These are phyloP conservation scores for Erysiphe pulchra DNA, from an alignment of 2,329 filamentous ascomycete genomes.

Conservation along the genomic window DNA sequence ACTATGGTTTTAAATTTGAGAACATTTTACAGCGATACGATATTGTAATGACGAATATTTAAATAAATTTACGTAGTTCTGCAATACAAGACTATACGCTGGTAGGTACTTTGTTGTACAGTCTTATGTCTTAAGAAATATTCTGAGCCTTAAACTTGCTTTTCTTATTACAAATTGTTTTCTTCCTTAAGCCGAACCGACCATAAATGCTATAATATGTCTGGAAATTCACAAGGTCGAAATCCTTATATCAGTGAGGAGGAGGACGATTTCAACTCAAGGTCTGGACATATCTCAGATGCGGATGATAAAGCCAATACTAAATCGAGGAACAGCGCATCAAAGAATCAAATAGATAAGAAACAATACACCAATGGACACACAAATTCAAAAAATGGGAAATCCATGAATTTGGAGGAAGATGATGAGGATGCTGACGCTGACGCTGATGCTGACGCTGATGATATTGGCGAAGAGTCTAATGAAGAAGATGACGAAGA, in stretches of 20 bases:
- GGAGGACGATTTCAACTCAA: slow-evolving; percentile 76
- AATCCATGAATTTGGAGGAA: slow-evolving; percentile 5
- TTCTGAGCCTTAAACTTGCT: no score
- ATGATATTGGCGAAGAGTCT: slow-evolving; percentile 11
- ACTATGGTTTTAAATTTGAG: no score
- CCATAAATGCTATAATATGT: no score
- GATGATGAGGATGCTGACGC: slow-evolving; percentile 18
- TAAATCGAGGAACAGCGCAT: slow-evolving; percentile 9
- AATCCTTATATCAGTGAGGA: slow-evolving; percentile 34
- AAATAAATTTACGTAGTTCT: no score
- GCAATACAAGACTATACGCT: no score
- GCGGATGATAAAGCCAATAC: slow-evolving; percentile 22
- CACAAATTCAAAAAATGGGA: slow-evolving; percentile 13
- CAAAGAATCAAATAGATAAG: slow-evolving; percentile 16
- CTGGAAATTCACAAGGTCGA: background rate
- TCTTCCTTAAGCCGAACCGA: no score
- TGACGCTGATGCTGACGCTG: slow-evolving; percentile 18
- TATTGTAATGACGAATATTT: no score
- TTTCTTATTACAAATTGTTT: no score
- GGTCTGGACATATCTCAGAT: slow-evolving; percentile 46
- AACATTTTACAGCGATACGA: no score
- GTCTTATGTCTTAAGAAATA: no score
- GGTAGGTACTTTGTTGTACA: no score
- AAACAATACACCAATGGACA: slow-evolving; percentile 21
- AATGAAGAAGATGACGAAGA: slow-evolving; percentile 19